Evolutionary conservation across 2,329 filamentous ascomycete species (phyloP).

Genomic region (Didymella arachidicola): DNA sequence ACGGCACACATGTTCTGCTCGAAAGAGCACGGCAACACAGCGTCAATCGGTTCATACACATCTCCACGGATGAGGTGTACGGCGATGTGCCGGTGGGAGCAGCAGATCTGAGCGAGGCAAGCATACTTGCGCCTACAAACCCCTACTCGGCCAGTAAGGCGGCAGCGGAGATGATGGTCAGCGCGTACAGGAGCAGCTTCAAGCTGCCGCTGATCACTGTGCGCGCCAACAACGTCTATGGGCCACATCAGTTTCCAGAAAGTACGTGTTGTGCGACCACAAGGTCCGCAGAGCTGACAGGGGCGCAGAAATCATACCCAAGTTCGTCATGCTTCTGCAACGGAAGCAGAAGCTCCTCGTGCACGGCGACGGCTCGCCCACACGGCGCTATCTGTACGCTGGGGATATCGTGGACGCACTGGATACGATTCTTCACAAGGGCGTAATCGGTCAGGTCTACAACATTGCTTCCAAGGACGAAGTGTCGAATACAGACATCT

Average conservation of each 20-base stretch:
- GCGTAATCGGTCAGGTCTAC: slow-evolving; percentile 77
- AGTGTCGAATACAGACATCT: slow-evolving; percentile 76
- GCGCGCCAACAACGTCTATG: slow-evolving; percentile 84
- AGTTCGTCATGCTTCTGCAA: slow-evolving; percentile 77
- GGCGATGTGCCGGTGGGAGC: slow-evolving; percentile 78
- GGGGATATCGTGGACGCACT: slow-evolving; percentile 82
- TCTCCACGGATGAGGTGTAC: slow-evolving; percentile 87
- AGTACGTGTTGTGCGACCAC: slow-evolving; percentile 61
- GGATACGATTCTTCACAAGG: slow-evolving; percentile 83
- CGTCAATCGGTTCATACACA: slow-evolving; percentile 78
- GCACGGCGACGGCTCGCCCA: slow-evolving; percentile 78
- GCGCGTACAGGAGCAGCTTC: slow-evolving; percentile 85
- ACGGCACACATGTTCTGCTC: slow-evolving; percentile 82
- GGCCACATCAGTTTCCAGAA: slow-evolving; percentile 83
- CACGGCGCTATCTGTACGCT: slow-evolving; percentile 78
- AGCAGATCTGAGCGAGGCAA: slow-evolving; percentile 75
- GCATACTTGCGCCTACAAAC: slow-evolving; percentile 79
- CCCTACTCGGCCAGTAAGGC: slow-evolving; percentile 84
- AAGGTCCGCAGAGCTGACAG: slow-evolving; percentile 21
- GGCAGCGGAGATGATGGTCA: slow-evolving; percentile 84
- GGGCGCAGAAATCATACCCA: slow-evolving; percentile 78
- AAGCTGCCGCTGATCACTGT: slow-evolving; percentile 81
- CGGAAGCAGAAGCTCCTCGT: slow-evolving; percentile 72
- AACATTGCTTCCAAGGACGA: slow-evolving; percentile 83
- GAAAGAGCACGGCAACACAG: slow-evolving; percentile 77